These are phyloP conservation scores for Craspedostauros australis DNA, from an alignment of 108 stramenopile species.

Conservation along the genomic window DNA sequence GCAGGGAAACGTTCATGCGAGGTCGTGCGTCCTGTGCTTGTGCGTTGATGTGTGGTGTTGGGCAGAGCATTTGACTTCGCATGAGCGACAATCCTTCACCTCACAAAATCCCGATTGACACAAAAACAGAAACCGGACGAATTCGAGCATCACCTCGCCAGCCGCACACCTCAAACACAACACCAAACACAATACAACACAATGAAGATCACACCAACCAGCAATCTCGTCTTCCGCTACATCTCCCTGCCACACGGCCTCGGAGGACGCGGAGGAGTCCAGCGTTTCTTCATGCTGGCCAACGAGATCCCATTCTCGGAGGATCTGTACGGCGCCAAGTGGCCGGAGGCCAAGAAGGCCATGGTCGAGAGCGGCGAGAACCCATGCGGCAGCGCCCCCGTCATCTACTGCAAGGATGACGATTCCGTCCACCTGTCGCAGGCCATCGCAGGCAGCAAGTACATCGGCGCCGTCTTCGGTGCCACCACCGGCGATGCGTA, in stretches of 20 bases:
- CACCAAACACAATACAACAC: too few species aligned
- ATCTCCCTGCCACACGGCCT: constrained; percentile 1
- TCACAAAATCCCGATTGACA: too few species aligned
- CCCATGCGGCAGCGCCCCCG: constrained; percentile 9
- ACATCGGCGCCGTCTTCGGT: constrained; percentile 2
- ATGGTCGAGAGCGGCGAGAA: constrained; percentile 11
- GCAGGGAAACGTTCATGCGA: too few species aligned
- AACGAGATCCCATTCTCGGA: constrained; percentile 13
- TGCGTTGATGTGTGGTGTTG: too few species aligned
- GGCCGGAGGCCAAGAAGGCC: constrained; percentile 9
- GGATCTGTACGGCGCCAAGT: not conserved
- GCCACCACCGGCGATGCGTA: constrained; percentile 1
- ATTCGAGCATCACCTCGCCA: too few species aligned
- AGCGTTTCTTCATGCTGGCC: constrained; percentile 14
- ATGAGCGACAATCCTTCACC: too few species aligned
- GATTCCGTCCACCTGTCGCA: not conserved
- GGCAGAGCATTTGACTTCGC: too few species aligned
- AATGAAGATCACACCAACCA: too few species aligned
- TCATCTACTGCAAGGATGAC: not conserved
- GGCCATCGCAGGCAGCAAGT: constrained; percentile 8
- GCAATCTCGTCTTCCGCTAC: not conserved
- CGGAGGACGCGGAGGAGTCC: constrained; percentile 17
- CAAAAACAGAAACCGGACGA: too few species aligned
- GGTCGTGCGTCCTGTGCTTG: too few species aligned
- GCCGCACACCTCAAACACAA: too few species aligned